These are phyloP conservation scores for Trichoderma sp. DNA, from an alignment of 2,329 filamentous ascomycete genomes.

Conservation along the genomic window DNA sequence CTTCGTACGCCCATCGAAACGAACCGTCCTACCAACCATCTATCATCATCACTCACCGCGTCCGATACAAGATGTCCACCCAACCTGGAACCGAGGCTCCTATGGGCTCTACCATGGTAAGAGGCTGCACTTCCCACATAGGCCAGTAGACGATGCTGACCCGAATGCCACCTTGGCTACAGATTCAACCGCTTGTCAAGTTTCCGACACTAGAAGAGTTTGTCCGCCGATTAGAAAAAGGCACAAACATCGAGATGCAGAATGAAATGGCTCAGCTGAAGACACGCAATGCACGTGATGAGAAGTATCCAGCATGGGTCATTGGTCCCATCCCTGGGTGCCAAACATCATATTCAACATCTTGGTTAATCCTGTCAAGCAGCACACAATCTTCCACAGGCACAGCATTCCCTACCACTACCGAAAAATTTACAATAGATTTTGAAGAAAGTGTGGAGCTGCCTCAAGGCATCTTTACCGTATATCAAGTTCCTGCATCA, in stretches of 20 bases:
- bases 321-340: constrained; percentile 32
- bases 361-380: no score
- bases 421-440: no score
- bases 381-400: no score
- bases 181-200: constrained; percentile 14
- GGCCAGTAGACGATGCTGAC: not conserved
- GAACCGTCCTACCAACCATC: not conserved
- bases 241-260: constrained; percentile 34
- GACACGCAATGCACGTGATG: constrained; percentile 27
- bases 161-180: not conserved
- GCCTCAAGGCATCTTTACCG: no score
- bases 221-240: constrained; percentile 19
- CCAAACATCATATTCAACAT: no score
- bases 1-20: not conserved
- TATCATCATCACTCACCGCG: not conserved
- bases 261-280: constrained; percentile 31
- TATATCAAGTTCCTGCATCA: no score
- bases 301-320: constrained; percentile 28
- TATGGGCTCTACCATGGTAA: not conserved
- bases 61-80: not conserved
- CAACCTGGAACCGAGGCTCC: not conserved
- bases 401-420: no score
- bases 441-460: constrained; percentile 27
- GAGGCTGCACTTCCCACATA: not conserved
- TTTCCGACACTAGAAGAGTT: constrained; percentile 28